Percentiles rank a stretch among this genome's conserved stretches.
Evolutionary conservation across 2,329 filamentous ascomycete genomes (phyloP).

Genomic region (Pestalotiopsis sp.): DNA sequence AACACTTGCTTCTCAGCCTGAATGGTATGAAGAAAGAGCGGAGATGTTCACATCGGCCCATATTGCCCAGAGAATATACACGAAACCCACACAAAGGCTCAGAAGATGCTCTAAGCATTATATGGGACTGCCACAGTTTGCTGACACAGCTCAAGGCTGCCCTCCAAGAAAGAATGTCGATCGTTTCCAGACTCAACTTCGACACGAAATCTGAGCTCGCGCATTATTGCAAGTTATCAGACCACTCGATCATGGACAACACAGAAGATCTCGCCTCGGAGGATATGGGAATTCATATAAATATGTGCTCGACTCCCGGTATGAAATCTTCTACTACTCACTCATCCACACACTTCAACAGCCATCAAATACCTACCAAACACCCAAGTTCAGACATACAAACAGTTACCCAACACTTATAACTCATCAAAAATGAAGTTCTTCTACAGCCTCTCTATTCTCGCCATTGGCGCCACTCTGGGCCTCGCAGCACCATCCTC

Average conservation of each 20-base stretch:
- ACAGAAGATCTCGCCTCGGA: not conserved
- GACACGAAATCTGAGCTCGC: not conserved
- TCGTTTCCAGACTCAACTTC: no score
- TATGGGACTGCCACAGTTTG: not conserved
- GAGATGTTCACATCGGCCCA: no score
- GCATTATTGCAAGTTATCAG: not conserved
- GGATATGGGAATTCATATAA: not conserved
- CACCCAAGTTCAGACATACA: not conserved
- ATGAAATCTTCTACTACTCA: not conserved
- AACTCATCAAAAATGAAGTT: not conserved
- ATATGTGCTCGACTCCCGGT: not conserved
- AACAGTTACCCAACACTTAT: not conserved
- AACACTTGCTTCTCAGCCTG: no score
- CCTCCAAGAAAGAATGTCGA: no score
- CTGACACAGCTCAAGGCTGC: not conserved
- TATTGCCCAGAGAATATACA: no score
- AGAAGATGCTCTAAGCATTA: not conserved
- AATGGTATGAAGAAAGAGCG: no score
- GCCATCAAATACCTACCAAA: no score
- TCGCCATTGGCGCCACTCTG: not conserved
- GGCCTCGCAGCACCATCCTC: not conserved
- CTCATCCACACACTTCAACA: not conserved
- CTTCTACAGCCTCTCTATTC: not conserved
- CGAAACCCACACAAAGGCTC: no score
- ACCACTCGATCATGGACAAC: not conserved